phyloP scores from a whole-genome alignment of 2,329 filamentous ascomycete species.

The Sporothrix brasiliensis region DNA sequence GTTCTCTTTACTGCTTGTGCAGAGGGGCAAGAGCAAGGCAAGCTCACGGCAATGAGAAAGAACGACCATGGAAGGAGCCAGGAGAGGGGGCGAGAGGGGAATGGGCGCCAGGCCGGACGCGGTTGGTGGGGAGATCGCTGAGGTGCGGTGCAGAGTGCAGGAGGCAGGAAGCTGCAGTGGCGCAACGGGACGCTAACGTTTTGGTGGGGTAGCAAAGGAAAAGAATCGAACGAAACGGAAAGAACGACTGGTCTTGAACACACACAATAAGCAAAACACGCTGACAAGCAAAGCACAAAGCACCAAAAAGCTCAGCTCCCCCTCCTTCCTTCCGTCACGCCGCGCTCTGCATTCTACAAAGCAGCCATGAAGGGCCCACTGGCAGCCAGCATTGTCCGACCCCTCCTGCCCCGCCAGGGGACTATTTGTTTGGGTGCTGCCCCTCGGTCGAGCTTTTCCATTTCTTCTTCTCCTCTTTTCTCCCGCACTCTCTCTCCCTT shows the following conservation, averaged over 20 bases:
- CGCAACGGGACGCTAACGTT: constrained; percentile 29
- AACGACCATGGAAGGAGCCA: background rate
- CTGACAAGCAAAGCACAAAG: background rate
- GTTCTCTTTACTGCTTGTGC: background rate
- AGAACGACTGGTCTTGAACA: background rate
- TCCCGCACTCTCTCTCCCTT: constrained; percentile 33
- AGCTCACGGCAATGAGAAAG: background rate
- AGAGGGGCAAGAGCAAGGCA: background rate
- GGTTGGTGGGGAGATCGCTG: constrained; percentile 27
- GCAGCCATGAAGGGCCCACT: constrained; percentile 37
- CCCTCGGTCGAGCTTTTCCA: constrained; percentile 43
- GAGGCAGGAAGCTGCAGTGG: constrained; percentile 11
- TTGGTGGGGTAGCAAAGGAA: constrained; percentile 27
- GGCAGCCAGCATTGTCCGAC: constrained; percentile 44
- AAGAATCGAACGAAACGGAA: constrained; percentile 20
- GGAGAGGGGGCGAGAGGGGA: constrained; percentile 8
- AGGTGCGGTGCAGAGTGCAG: constrained; percentile 14
- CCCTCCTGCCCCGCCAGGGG: constrained; percentile 47
- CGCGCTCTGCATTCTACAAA: background rate
- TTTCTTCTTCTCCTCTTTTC: constrained; percentile 38
- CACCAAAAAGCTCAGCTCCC: background rate
- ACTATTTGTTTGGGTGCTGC: constrained; percentile 41
- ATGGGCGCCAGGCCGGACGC: constrained; percentile 9
- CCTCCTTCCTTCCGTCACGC: constrained; percentile 12
- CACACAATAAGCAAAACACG: background rate